A percentile compares a stretch with the other conserved stretches of the same genome.
Evolutionary conservation across 305 asterid species (phyloP).

Genomic region (Solanum hybrid): DNA sequence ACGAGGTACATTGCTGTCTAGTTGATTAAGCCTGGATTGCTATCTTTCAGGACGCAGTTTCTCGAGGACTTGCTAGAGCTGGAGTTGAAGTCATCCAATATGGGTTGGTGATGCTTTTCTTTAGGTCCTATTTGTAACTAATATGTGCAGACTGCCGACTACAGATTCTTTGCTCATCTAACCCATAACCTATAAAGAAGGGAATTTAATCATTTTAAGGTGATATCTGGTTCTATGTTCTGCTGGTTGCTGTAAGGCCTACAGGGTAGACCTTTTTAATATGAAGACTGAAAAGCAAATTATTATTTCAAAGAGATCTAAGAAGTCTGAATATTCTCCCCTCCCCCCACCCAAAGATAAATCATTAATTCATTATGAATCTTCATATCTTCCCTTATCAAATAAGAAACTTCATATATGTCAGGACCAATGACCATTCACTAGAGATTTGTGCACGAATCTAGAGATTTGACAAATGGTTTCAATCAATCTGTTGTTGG

Average conservation of each 20-base stretch:
- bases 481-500: background rate
- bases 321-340: background rate
- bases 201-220: background rate
- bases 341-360: background rate
- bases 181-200: background rate
- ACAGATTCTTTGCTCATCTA: background rate
- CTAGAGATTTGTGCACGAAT: background rate
- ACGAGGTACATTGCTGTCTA: background rate
- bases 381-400: background rate
- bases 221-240: background rate
- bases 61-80: conserved; percentile 76
- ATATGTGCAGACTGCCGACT: background rate
- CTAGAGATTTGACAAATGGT: background rate
- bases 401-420: background rate
- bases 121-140: background rate
- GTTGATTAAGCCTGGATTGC: conserved; percentile 7
- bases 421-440: background rate
- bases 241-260: background rate
- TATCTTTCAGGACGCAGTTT: conserved; percentile 76
- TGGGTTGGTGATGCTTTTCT: conserved; percentile 48
- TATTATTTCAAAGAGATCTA: background rate
- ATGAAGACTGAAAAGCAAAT: background rate
- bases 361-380: background rate
- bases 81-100: conserved; percentile 79
- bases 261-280: background rate